These are phyloP conservation scores for Globisporangium nagaii DNA, from an alignment of 352 stramenopile genomes.

Conservation along the genomic window DNA sequence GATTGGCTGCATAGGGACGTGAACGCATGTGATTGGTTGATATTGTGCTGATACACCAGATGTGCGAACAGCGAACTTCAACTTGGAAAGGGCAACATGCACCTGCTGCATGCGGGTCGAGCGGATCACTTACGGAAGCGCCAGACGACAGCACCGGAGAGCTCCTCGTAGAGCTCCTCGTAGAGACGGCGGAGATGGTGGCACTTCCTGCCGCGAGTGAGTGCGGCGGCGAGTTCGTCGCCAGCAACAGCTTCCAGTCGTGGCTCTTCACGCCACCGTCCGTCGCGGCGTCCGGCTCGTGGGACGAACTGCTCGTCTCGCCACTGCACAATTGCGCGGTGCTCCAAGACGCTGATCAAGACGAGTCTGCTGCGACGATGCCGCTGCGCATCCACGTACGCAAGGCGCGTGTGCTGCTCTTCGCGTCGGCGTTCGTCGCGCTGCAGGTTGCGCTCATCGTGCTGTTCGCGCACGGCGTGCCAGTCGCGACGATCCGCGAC, in stretches of 20 bases:
- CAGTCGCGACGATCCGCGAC: slow-evolving; percentile 18
- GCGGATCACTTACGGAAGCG: background rate
- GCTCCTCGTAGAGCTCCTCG: too few species aligned
- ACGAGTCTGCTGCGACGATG: slow-evolving; percentile 11
- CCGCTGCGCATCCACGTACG: slow-evolving; percentile 22
- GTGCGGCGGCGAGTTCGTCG: background rate
- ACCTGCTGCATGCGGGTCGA: background rate
- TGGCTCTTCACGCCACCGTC: slow-evolving; percentile 9
- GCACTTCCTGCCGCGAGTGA: background rate
- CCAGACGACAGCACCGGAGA: background rate
- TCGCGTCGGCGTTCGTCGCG: slow-evolving; percentile 13
- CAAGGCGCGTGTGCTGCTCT: slow-evolving; percentile 17
- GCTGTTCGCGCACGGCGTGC: slow-evolving; percentile 22
- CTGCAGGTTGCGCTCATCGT: slow-evolving; percentile 19
- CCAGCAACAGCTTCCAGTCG: slow-evolving; percentile 6
- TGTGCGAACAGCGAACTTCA: slow-evolving; percentile 4
- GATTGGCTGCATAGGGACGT: background rate
- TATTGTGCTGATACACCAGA: background rate
- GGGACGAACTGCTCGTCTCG: slow-evolving; percentile 10
- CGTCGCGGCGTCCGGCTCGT: background rate
- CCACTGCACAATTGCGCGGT: slow-evolving; percentile 22
- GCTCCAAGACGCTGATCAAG: slow-evolving; percentile 9
- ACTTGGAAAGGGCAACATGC: slow-evolving; percentile 7
- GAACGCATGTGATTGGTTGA: background rate
- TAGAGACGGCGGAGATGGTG: background rate